Evolutionary conservation across 345 rosid genomes (phyloP).

Genomic region (sweet orange (Citrus sinensis)): DVS_A1.0 CM039168.1:29186501-29187000

Average conservation of each 20-base stretch:
- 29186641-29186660: no score
- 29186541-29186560: neutral
- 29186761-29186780: slow-evolving; percentile 62
- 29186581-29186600: neutral
- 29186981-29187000: neutral
- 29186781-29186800: slow-evolving; percentile 40
- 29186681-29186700: neutral
- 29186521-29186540: neutral
- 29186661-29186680: neutral
- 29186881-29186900: no score
- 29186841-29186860: neutral
- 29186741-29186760: slow-evolving; percentile 64
- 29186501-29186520: neutral
- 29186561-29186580: neutral
- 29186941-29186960: neutral
- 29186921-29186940: neutral
- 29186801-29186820: slow-evolving; percentile 33
- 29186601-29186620: neutral
- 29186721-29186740: slow-evolving; percentile 72
- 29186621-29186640: no score
- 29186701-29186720: slow-evolving; percentile 77
- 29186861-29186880: neutral
- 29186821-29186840: slow-evolving; percentile 42
- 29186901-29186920: neutral
- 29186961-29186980: neutral